Percentiles rank a stretch among this genome's conserved stretches.
These are phyloP conservation scores for Puccinia horiana DNA, from an alignment of 1,284 basidiomycete species.

Conservation along the genomic window DNA sequence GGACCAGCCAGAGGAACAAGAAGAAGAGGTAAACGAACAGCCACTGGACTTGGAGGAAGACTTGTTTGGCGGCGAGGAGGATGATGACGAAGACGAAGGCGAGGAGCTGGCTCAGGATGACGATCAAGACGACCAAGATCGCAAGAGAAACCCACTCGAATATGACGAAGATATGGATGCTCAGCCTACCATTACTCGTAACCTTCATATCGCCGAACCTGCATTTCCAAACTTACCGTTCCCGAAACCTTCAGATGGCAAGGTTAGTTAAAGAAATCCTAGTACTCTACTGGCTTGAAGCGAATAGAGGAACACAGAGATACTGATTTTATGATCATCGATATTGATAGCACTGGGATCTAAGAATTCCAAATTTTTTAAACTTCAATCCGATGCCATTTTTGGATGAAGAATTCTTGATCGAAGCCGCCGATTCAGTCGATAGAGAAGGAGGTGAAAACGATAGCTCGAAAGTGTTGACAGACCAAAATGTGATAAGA, in stretches of 20 bases:
- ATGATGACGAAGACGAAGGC: slow-evolving; percentile 9
- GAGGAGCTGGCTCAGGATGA: background rate
- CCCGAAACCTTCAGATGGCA: slow-evolving; percentile 27
- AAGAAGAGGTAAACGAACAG: slow-evolving; percentile 6
- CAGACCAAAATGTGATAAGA: slow-evolving; percentile 35
- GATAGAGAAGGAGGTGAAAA: slow-evolving; percentile 9
- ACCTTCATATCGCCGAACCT: slow-evolving; percentile 17
- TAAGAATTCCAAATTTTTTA: slow-evolving; percentile 34
- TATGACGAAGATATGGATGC: slow-evolving; percentile 23
- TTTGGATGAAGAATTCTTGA: slow-evolving; percentile 29
- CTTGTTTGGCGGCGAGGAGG: slow-evolving; percentile 37
- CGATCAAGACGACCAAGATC: background rate
- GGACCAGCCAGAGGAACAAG: background rate
- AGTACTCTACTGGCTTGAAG: background rate
- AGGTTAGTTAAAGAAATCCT: background rate
- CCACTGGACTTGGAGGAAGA: slow-evolving; percentile 29
- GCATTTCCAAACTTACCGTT: slow-evolving; percentile 31
- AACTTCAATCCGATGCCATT: slow-evolving; percentile 24
- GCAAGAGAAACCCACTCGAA: slow-evolving; percentile 1
- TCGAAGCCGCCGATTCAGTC: background rate
- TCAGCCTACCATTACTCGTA: slow-evolving; percentile 3
- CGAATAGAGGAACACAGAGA: background rate
- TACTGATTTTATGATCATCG: background rate
- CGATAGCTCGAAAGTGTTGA: background rate
- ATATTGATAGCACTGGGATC: slow-evolving; percentile 37